Evolutionary conservation across 495 filamentous ascomycete species (phyloP).

Genomic region (Penicillium antarcticum): DNA sequence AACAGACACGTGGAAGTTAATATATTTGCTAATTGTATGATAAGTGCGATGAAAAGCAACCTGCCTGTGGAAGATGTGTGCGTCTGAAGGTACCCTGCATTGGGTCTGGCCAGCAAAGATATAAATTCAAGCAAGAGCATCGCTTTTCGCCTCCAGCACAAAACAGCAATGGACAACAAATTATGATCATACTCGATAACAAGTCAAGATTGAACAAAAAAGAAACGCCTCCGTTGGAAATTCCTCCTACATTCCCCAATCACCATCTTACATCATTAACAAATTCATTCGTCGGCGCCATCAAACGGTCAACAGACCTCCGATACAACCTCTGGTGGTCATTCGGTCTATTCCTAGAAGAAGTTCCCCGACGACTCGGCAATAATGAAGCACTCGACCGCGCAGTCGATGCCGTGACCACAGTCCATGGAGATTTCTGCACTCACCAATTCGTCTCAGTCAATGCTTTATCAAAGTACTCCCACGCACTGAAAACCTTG

Average conservation of each 20-base stretch:
- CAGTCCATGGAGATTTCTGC: conserved; percentile 30
- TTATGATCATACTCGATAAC: background rate
- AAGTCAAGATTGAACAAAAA: background rate
- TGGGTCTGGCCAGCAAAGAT: conserved; percentile 45
- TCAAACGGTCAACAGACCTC: conserved; percentile 35
- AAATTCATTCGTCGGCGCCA: conserved; percentile 22
- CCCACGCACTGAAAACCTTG: conserved; percentile 31
- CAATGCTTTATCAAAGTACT: conserved; percentile 33
- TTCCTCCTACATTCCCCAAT: conserved; percentile 7
- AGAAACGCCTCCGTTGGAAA: background rate
- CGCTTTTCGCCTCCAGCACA: background rate
- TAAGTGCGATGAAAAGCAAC: conserved; percentile 42
- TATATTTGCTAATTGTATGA: background rate
- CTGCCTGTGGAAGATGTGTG: conserved; percentile 45
- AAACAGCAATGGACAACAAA: background rate
- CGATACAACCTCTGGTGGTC: conserved; percentile 40
- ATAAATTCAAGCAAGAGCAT: conserved; percentile 44
- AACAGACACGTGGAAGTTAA: background rate
- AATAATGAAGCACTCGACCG: conserved; percentile 41
- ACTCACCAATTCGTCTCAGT: conserved; percentile 9
- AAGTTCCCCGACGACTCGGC: conserved; percentile 38
- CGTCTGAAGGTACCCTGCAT: conserved; percentile 42
- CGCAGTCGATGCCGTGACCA: conserved; percentile 34
- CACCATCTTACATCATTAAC: conserved; percentile 22
- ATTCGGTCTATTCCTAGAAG: conserved; percentile 37